A percentile compares a stretch with the other conserved stretches of the same genome.
Conservation (phyloP, 805 yeast genomes). For the Metschnikowia proteae region DNA sequence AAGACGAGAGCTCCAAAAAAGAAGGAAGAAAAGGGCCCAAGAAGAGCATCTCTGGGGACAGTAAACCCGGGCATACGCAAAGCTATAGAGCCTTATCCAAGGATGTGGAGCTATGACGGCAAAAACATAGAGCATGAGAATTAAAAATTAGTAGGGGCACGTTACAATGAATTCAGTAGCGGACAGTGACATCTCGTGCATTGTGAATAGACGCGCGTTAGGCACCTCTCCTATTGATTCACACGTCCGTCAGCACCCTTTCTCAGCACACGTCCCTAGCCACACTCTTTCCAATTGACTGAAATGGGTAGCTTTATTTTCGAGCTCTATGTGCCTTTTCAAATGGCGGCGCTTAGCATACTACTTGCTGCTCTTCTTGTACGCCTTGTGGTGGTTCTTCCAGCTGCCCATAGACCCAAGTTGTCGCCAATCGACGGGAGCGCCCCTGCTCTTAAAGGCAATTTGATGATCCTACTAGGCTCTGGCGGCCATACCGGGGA, state of each 20-base stretch:
- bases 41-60: neutral
- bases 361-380: constrained; percentile 1
- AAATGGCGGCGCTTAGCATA: neutral
- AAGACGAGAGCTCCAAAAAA: constrained; percentile 22
- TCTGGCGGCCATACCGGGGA: constrained; percentile 98
- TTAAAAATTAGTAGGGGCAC: no score
- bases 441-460: neutral
- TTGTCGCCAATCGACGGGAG: neutral
- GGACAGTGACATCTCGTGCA: no score
- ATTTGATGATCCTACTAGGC: constrained; percentile 66
- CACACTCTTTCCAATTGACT: neutral
- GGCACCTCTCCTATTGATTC: neutral
- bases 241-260: neutral
- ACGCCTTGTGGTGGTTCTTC: constrained; percentile 12
- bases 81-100: constrained; percentile 11
- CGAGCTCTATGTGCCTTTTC: neutral
- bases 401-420: constrained; percentile 6
- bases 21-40: neutral
- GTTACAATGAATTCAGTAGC: no score
- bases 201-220: no score
- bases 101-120: constrained; percentile 11
- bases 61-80: constrained; percentile 2
- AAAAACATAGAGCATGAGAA: neutral
- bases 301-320: neutral
- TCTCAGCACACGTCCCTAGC: neutral